These are phyloP conservation scores for Puccinia triticina DNA, from an alignment of 1,284 basidiomycete species.

Conservation along the genomic window DNA sequence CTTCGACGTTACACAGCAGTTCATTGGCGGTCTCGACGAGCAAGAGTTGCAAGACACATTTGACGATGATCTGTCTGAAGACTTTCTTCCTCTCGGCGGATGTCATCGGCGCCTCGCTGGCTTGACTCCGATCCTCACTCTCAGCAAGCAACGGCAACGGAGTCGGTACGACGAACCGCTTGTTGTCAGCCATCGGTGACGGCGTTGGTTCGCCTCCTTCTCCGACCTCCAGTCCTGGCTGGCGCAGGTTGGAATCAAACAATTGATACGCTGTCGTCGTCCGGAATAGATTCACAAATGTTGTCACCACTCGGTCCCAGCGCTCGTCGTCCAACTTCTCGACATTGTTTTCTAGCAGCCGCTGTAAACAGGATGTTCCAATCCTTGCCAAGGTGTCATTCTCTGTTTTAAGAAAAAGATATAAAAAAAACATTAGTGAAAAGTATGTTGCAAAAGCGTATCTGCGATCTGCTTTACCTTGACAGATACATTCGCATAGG, in stretches of 20 bases:
- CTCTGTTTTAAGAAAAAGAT: slow-evolving; percentile 66
- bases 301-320: slow-evolving; percentile 90
- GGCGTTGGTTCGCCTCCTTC: slow-evolving; percentile 46
- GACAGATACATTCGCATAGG: slow-evolving; percentile 95
- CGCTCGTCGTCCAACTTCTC: slow-evolving; percentile 78
- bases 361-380: slow-evolving; percentile 95
- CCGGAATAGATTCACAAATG: slow-evolving; percentile 92
- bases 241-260: slow-evolving; percentile 82
- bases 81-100: slow-evolving; percentile 79
- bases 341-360: slow-evolving; percentile 91
- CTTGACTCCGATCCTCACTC: slow-evolving; percentile 42
- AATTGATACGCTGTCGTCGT: slow-evolving; percentile 97
- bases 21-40: slow-evolving; percentile 98
- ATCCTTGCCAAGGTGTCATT: slow-evolving; percentile 97
- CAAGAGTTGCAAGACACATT: slow-evolving; percentile 95
- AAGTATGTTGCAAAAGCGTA: not conserved
- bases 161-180: slow-evolving; percentile 74
- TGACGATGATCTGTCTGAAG: slow-evolving; percentile 99
- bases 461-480: slow-evolving; percentile 68
- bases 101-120: slow-evolving; percentile 49
- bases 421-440: not conserved
- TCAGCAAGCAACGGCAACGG: slow-evolving; percentile 68
- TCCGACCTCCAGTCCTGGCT: slow-evolving; percentile 63
- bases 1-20: slow-evolving; percentile 83
- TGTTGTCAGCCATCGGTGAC: slow-evolving; percentile 59